Percentiles rank a stretch among this genome's conserved stretches.
Evolutionary conservation across 2,329 filamentous ascomycete species (phyloP).

Genomic region (Colletotrichum tabaci): DNA sequence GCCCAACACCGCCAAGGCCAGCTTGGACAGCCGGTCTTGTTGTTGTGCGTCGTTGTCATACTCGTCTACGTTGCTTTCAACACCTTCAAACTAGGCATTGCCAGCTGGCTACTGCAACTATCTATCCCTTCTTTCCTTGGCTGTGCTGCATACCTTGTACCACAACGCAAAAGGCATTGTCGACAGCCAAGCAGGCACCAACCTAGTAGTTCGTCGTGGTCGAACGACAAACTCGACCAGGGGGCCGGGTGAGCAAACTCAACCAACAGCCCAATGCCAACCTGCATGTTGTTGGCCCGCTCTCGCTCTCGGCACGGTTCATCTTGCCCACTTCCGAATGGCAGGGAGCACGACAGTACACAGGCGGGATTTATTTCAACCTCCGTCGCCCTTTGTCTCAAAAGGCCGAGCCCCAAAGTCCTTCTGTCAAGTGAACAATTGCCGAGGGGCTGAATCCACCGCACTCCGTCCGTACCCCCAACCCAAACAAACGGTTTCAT

Average conservation of each 20-base stretch:
- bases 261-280: neutral
- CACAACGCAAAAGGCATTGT: neutral
- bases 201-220: neutral
- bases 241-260: neutral
- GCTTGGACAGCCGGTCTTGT: neutral
- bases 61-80: neutral
- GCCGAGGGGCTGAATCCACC: neutral
- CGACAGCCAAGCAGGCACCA: neutral
- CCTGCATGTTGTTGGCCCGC: neutral
- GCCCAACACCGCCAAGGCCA: neutral
- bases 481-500: no score
- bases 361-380: neutral
- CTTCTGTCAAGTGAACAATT: neutral
- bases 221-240: neutral
- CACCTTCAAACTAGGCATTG: neutral
- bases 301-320: neutral
- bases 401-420: neutral
- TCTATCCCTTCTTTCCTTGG: neutral
- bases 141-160: neutral
- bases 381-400: neutral
- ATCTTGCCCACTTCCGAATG: neutral
- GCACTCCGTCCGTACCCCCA: no score
- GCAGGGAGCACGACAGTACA: slow-evolving; percentile 6
- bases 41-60: no score
- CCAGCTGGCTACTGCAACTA: neutral